Base-by-base conservation (phyloP, 305 asterid species). In the Fraxinus ornus region DNA sequence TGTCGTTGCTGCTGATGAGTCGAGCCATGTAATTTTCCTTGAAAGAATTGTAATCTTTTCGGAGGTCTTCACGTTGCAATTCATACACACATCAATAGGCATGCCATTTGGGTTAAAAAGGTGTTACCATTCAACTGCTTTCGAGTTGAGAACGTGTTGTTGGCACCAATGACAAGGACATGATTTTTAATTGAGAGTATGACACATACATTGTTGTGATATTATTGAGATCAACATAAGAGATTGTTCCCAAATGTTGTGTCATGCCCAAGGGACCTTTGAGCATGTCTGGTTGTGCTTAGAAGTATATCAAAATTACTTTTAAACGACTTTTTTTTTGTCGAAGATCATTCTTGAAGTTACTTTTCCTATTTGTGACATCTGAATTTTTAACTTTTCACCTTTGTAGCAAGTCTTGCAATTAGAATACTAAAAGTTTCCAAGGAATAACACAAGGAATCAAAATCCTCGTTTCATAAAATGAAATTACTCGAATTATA, bases 1-100 rank as follows among this genome's bases (percentile, higher is more conserved):
- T 94, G 98, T 39, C 97, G 95, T 75, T 93, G 98, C 89, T 95
- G 97, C 87, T 92, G 89, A 89, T 75, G 12, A 55, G 76, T 66
- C 37, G 21, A 12, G 26, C 55, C 77, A 76, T 81, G 83, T 86
- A 78, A 68, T 76, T 84, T 73, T 80, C 71, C 66, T 62, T 55
- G n/a, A 44, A n/a, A 4, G n/a, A 9, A n/a, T 47, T 21, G 7
- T 19, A 5, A 21, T 6, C 66, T 55, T 19, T n/a, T 60, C 68
- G 8, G 2, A 21, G 28, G 24, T 60, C 15, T 60, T 21, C 30
- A 21, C 24, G 10, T 57, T 19, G 21, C 71, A 7, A 60, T 21
- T 60, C 32, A 62, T 60, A 24, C 30, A 47, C 57, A 13, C 57
- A 10, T 3, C 33, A 19, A 35, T 75, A n/a, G 22, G 4, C 26